These are phyloP conservation scores for Termitomyces sp. DNA, from an alignment of 768 basidiomycete genomes.

Conservation along the genomic window DNA sequence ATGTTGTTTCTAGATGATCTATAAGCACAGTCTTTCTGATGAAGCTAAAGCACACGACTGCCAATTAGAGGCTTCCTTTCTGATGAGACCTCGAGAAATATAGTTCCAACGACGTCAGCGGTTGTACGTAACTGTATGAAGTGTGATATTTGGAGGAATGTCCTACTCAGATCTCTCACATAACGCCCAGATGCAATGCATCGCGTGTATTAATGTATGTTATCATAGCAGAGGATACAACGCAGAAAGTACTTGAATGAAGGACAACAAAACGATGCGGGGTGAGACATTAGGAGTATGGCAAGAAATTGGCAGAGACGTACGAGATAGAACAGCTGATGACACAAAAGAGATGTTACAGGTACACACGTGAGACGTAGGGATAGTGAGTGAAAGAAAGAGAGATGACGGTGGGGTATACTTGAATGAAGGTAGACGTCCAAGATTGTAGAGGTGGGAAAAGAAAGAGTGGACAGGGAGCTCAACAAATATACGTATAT, in stretches of 20 bases:
- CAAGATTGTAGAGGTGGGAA: background rate
- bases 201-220: background rate
- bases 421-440: background rate
- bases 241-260: background rate
- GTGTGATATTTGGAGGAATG: background rate
- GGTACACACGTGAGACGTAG: background rate
- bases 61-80: background rate
- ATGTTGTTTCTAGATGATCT: background rate
- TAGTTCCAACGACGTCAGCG: background rate
- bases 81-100: background rate
- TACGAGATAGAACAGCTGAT: background rate
- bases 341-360: background rate
- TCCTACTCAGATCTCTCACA: background rate
- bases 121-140: background rate
- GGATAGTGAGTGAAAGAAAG: background rate
- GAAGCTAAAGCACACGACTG: background rate
- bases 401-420: background rate
- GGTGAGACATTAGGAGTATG: background rate
- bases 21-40: background rate
- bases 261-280: background rate
- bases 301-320: background rate
- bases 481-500: background rate
- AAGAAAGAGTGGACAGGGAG: background rate
- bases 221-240: background rate
- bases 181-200: background rate